Evolutionary conservation across 768 basidiomycete genomes (phyloP), one percentile per base, ranked within the genome.

Genomic region (Leccinum pellstonianum): DNA sequence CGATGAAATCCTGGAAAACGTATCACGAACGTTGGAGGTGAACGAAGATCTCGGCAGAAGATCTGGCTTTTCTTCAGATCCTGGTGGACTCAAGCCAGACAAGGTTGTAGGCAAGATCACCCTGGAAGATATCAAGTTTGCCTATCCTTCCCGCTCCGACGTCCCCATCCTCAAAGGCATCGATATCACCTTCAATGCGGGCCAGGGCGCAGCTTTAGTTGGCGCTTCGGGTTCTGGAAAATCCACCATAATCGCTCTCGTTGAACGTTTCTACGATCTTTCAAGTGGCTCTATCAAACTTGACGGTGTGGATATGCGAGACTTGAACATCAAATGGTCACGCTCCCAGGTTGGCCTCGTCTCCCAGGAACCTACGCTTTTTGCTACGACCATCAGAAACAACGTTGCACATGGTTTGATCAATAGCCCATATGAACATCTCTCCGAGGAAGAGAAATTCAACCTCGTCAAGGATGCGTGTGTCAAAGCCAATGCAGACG

Each of bases 221-320:
- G 90, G 90, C 54, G 88, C 90, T 10, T 88, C 86, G 43, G 90
- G 90, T 8, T 89, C 86, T 4, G 90, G 90, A 17, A 90, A 90
- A 68, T 89, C 87, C 2, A 91, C 90, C 4, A 74, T 92, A 55
- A 80, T 94, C 35, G 82, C 86, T 19, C 82, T 95, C 12, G 84
- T 93, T 48, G 93, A 95, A 71, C 83, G 93, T 4, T 95, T 95
- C 77, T 95, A 95, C 66, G 93, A 96, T 68, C 90, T 93, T 3
- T 73, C 79, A 0, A 73, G 75, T 1, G 93, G 93, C 17, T 64
- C 69, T 15, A 83, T 94, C 68, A 85, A 82, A 62, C 78, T 93
- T 5, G 93, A 96, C 59, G 91, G 93, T 8, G 67, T 81, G 27
- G 80, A 95, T 64, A 65, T 95, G 64, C 86, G 81, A 70, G 79